Evolutionary conservation across 2,329 filamentous ascomycete genomes (phyloP).

Genomic region (Aspergillus quadrilineatus): DNA sequence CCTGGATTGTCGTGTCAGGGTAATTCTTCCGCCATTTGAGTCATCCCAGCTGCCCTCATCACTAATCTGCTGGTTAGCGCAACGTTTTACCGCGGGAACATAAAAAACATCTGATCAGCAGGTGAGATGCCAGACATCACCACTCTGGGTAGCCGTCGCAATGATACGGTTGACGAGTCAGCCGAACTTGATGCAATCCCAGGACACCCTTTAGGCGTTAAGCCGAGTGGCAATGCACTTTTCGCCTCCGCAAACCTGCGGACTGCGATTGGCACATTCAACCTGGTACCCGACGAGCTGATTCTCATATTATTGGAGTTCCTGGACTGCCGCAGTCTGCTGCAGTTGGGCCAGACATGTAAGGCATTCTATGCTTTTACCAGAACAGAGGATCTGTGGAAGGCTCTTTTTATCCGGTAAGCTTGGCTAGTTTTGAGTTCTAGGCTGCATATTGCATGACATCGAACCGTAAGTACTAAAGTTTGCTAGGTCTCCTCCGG

Average conservation of each 20-base stretch:
- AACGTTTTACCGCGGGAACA: no score
- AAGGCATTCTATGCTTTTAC: conserved; percentile 84
- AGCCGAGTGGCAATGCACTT: conserved; percentile 82
- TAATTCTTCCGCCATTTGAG: background rate
- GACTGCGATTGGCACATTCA: conserved; percentile 63
- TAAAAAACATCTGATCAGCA: background rate
- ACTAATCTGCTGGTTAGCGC: no score
- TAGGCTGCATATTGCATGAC: background rate
- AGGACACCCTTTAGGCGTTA: conserved; percentile 77
- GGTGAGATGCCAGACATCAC: conserved; percentile 37
- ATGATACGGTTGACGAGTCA: conserved; percentile 35
- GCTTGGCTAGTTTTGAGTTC: conserved; percentile 39
- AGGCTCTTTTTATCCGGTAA: conserved; percentile 79
- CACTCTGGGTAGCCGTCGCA: conserved; percentile 24
- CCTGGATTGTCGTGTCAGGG: no score
- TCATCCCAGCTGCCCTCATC: background rate
- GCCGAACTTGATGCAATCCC: conserved; percentile 61
- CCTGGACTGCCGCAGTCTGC: conserved; percentile 63
- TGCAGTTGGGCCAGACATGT: conserved; percentile 72
- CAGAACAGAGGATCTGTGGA: conserved; percentile 84
- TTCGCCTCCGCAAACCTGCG: conserved; percentile 67
- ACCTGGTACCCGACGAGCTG: conserved; percentile 74
- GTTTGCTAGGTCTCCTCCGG: conserved; percentile 28
- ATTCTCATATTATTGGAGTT: conserved; percentile 72
- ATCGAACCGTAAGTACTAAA: conserved; percentile 19